phyloP scores from a whole-genome alignment of 2,329 filamentous ascomycete species.

The Fusarium austroafricanum region DNA sequence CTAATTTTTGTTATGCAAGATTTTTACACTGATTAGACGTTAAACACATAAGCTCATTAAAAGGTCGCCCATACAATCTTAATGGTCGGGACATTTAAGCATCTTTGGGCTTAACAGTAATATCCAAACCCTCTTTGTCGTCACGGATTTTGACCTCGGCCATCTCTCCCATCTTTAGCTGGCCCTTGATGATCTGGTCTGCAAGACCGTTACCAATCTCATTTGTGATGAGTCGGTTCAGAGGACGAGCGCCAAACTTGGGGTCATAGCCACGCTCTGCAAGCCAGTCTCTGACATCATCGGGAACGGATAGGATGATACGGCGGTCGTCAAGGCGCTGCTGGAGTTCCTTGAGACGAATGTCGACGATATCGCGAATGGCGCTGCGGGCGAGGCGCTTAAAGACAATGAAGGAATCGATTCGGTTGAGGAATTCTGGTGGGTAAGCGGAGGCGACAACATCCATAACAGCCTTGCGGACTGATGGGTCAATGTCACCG shows the following conservation, averaged over 20 bases:
- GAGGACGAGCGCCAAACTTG: conserved; percentile 87
- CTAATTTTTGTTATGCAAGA: conserved; percentile 16
- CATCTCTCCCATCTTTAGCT: conserved; percentile 79
- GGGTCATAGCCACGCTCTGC: conserved; percentile 92
- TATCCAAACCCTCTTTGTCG: conserved; percentile 68
- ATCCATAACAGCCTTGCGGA: conserved; percentile 87
- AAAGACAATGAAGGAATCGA: conserved; percentile 98
- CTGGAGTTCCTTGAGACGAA: conserved; percentile 87
- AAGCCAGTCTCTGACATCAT: conserved; percentile 84
- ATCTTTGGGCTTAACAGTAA: conserved; percentile 50
- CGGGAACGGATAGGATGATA: conserved; percentile 78
- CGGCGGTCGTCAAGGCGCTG: conserved; percentile 84
- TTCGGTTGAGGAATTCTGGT: conserved; percentile 95
- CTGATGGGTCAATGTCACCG: conserved; percentile 77
- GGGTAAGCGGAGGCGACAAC: conserved; percentile 80
- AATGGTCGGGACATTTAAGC: conserved; percentile 1
- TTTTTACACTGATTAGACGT: conserved; percentile 30
- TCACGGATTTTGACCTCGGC: conserved; percentile 77
- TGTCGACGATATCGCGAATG: conserved; percentile 92
- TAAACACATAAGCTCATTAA: conserved; percentile 43
- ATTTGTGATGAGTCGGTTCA: conserved; percentile 90
- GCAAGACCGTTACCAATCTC: conserved; percentile 90
- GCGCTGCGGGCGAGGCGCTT: conserved; percentile 83
- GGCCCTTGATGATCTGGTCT: conserved; percentile 89
- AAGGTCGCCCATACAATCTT: background rate